Base-by-base conservation (phyloP, 768 basidiomycete species). In the Boletus vinaceobasis region DNA sequence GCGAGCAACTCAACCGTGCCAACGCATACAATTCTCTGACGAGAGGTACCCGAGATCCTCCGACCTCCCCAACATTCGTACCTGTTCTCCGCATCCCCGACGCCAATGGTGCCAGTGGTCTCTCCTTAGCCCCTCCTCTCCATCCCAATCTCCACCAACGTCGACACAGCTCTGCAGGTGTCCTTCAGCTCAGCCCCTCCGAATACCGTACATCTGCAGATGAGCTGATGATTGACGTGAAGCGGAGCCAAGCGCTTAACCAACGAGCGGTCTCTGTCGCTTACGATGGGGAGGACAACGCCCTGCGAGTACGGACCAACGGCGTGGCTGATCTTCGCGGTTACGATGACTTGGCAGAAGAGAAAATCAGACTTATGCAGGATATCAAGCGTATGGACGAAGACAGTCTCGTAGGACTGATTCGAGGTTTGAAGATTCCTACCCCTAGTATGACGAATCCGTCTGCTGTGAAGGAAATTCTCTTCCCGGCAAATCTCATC, bases 401-500 rank as follows among this genome's bases (percentile, higher is more conserved):
- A 67, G 97, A 99, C 68, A 87, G 98, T 43, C 77, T 99, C 13
- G 81, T 90, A 56, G 93, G 94, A 31, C 79, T 99, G 37, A 83
- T 99, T 65, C 86, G 91, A 43, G 87, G 92, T 37, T 75, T 99
- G 63, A 97, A 95, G 77, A 95, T 98, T 50, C 93, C 95, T 32
- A 82, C 87, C 27, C 93, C 96, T 1, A 94, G 87, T 65, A 76
- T 92, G 42, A 88, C 88, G 43, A 96, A 90, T 65, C 90, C 94
- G 1, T 90, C 94, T n/a, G 86, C 88, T 19, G 86, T 93, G 58
- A 98, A 98, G 73, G 97, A 99, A 71, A 94, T 99, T 50, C 79
- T 99, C 39, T 99, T 99, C 86, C 97, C 97, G 11, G 95, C 97
- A 26, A 98, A 98, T 71, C 83, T 99, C 56, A 98, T 99, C 73